Evolutionary conservation across 164 flowering plant genomes (phyloP), one percentile per base, ranked within the genome.

Genomic region (Umbilicus rupestris): DNA sequence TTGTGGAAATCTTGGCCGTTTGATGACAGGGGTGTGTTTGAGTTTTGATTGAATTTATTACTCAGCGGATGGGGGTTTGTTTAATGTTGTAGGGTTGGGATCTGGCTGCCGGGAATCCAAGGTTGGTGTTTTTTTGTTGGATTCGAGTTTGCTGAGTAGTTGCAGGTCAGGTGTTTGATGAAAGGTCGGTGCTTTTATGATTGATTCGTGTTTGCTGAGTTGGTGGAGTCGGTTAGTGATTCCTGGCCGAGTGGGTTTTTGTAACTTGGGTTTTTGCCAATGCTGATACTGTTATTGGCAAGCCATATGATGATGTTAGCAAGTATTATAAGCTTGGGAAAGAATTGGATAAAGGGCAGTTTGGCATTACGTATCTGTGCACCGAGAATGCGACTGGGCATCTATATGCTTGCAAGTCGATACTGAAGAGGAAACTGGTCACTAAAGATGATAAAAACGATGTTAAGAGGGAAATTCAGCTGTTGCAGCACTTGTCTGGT

Each of bases 311-410:
- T 24, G 89, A 88, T 65, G 73, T 86, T 1, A 82, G 65, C 69
- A 59, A 71, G 4, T 31, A 64, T 65, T 86, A 84, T 70, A 75
- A 75, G 0, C 78, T 88, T 26, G 88, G 95, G 0, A 88, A 82
- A 63, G 90, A 84, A 77, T 70, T 87, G 80, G 94, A 90, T 24
- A 78, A 86, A 69, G 94, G 94, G 29, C 94, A 85, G 44, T 88
- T 84, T 76, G 94, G 94, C 22, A 76, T 86, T 3, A 84, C 89
- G 15, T 88, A 86, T 62, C 60, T 79, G 3, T 88, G 95, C 64
- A 80, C 85, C 11, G 88, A 88, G 79, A 82, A 68, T 45, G 78
- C 82, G 1, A 85, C 85, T n/a, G 86, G 87, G 2, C 74, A 77
- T 10, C 52, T 72, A 11, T 84, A 82, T 68, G 95, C 95, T 15